Evolutionary conservation across 2,329 filamentous ascomycete species (phyloP).

Genomic region (Zelopaecilomyces penicillatus): DNA sequence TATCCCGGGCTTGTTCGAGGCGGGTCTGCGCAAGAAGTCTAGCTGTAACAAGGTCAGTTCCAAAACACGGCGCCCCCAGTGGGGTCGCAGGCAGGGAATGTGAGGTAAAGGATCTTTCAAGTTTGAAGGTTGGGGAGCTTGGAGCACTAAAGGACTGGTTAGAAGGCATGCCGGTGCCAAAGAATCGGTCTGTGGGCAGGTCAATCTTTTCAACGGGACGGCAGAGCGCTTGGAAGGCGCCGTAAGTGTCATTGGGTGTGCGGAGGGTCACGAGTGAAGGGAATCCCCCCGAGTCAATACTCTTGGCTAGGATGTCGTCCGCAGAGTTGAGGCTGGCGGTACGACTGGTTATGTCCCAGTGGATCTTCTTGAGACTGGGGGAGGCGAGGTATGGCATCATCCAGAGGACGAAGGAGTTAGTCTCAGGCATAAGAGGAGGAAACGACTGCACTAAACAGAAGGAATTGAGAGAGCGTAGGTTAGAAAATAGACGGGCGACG

Average conservation of each 20-base stretch:
- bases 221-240: slow-evolving; percentile 61
- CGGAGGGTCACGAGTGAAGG: slow-evolving; percentile 52
- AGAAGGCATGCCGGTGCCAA: slow-evolving; percentile 9
- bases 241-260: slow-evolving; percentile 60
- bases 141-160: slow-evolving; percentile 14
- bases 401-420: slow-evolving; percentile 46
- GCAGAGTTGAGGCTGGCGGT: slow-evolving; percentile 38
- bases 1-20: slow-evolving; percentile 47
- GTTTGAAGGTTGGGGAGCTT: slow-evolving; percentile 18
- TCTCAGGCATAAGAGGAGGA: slow-evolving; percentile 46
- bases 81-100: slow-evolving; percentile 10
- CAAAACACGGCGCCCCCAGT: slow-evolving; percentile 12
- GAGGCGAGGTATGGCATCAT: slow-evolving; percentile 58
- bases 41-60: slow-evolving; percentile 40
- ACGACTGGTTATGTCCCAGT: slow-evolving; percentile 56
- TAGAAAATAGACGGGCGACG: slow-evolving; percentile 51
- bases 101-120: slow-evolving; percentile 27
- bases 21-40: slow-evolving; percentile 58
- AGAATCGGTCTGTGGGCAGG: slow-evolving; percentile 41
- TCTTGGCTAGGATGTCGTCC: slow-evolving; percentile 54
- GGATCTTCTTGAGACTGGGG: slow-evolving; percentile 41
- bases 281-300: slow-evolving; percentile 54
- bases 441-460: slow-evolving; percentile 48
- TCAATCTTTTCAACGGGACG: slow-evolving; percentile 49
- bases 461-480: slow-evolving; percentile 38